Percentiles rank a stretch among this genome's conserved stretches.
These are phyloP conservation scores for Aspergillus jensenii DNA, from an alignment of 2,329 filamentous ascomycete species.

Conservation along the genomic window DNA sequence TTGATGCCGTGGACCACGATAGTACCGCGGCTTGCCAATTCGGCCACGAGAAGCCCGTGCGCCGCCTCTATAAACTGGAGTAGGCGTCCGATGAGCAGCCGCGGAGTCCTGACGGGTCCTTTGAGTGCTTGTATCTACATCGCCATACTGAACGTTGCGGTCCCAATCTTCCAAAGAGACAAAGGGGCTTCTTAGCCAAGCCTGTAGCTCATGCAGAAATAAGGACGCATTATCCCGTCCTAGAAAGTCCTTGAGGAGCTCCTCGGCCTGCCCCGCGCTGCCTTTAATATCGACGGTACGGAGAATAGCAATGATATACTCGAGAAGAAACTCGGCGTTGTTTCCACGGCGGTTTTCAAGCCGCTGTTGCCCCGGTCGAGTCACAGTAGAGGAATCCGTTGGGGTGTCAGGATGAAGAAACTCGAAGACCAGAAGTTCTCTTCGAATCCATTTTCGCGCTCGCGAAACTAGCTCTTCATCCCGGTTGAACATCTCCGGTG, in stretches of 20 bases:
- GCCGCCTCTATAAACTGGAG: constrained; percentile 21
- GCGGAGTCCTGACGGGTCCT: background rate
- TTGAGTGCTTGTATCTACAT: constrained; percentile 9
- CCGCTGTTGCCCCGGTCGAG: constrained; percentile 31
- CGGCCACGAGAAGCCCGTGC: constrained; percentile 22
- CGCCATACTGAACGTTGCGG: constrained; percentile 69
- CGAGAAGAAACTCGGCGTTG: constrained; percentile 80
- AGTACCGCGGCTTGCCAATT: constrained; percentile 25
- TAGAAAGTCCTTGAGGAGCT: constrained; percentile 75
- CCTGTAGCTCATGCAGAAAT: constrained; percentile 81
- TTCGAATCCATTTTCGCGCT: constrained; percentile 76
- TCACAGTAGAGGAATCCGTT: constrained; percentile 20
- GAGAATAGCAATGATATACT: constrained; percentile 81
- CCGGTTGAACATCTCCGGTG: constrained; percentile 62
- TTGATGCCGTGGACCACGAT: constrained; percentile 11
- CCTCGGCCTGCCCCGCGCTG: constrained; percentile 74
- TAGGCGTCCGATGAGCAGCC: constrained; percentile 21
- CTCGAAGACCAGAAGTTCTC: constrained; percentile 80
- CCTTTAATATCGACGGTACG: constrained; percentile 80
- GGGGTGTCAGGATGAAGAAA: constrained; percentile 57
- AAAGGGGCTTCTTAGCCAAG: constrained; percentile 81
- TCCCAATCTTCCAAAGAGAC: constrained; percentile 75
- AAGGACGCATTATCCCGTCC: constrained; percentile 70
- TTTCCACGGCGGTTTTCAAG: constrained; percentile 53
- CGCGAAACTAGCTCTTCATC: constrained; percentile 70